Base-by-base conservation (phyloP, 306 rosid species). In the Medicago lupulina region DNA sequence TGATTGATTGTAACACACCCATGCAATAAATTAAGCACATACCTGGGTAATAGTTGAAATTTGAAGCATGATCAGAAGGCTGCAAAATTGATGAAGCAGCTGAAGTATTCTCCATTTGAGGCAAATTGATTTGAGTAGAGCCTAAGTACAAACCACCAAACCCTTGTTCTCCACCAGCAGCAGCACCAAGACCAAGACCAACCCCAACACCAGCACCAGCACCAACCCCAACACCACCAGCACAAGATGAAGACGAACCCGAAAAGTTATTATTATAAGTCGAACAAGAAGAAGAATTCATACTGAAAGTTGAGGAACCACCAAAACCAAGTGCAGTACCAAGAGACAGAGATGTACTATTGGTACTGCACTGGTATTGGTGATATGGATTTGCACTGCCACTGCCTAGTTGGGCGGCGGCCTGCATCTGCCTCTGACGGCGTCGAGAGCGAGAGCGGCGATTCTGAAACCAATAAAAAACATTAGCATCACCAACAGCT, bases 391-490 rank as follows among this genome's bases (percentile, higher is more conserved):
- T 67, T 67, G 73, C 14, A 67, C 15, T 18, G 28, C 8, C n/a
- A 5, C 19, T 8, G 41, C 21, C 28, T 14, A 46, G 0, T 4
- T 67, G 58, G 0, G 73, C 41, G 3, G 97, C 91, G 7, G 96
- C 96, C 28, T 83, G 88, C 68, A 90, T 23, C 92, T 92, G 99
- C 5, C 99, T 88, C 59, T 90, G 99, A 44, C 99, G 96, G 76
- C 99, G 97, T 58, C 97, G 95, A 12, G 98, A 90, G 70, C 98
- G 77, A 3, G 98, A 95, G 2, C 98, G 90, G 2, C 99, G 92
- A 85, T 95, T 95, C 74, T 95, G 99, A 76, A 95, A 95, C 99
- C 97, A 95, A 86, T 95, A 95, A 71, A 95, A 95, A 77, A 95
- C 97, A 75, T 95, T 95, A 18, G 97, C 97, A 28, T 95, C 97